Evolutionary conservation across 306 rosid genomes (phyloP), one percentile per base, ranked within the genome.

Genomic region (Acmispon strigosus): DNA sequence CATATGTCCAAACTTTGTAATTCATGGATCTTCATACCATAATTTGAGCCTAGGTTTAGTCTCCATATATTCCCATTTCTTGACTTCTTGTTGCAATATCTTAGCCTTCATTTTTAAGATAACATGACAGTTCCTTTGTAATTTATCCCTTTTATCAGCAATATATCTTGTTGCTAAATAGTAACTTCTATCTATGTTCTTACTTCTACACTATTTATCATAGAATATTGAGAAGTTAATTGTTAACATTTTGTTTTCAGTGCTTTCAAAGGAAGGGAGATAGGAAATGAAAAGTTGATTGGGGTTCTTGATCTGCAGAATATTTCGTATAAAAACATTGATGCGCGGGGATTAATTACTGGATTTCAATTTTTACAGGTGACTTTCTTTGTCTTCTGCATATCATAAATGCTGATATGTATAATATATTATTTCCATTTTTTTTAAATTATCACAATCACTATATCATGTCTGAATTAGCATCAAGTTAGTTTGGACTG

Each of bases 281-380:
- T 84, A 55, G 98, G 98, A 65, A 84, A 88, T 47, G 97, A 93
- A 41, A 90, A 85, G 90, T 39, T 90, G 87, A 83, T 90, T 67
- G 92, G 79, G 20, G 49, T 93, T 80, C 81, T 93, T 69, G 97
- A 93, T 82, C 84, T 90, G 79, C 81, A 90, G 66, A 71, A 83
- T 34, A 62, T 93, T 65, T 9, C 86, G 1, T 85, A 85, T 60
- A 88, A 78, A 53, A 93, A 93, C 66, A 11, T 93, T 18, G 98
- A 93, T 70, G 85, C 89, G 1, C 96, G 97, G 3, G 97, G 80
- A 36, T 75, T 90, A 48, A 93, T 90, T 61, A 93, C 97, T 0
- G 98, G 94, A 41, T 93, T 93, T 80, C 97, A 93, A 70, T 90
- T 83, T 67, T 74, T 93, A 78, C 98, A 93, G 96, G 98, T 90